phyloP scores from a whole-genome alignment of 2,329 filamentous ascomycete species.

The Exophiala viscosa region DNA sequence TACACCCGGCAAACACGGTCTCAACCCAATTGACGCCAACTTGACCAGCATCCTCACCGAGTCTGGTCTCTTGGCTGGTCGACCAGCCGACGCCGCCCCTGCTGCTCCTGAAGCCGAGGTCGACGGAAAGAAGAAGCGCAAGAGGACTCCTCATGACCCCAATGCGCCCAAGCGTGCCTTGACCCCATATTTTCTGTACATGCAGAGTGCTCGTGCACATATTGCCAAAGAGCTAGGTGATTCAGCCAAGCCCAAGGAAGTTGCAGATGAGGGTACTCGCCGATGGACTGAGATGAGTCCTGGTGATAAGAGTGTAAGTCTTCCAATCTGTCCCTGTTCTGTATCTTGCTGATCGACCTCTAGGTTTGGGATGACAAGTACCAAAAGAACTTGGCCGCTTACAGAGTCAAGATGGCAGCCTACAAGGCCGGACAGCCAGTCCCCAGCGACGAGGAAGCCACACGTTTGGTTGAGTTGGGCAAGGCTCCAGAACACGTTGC shows the following conservation, averaged over 20 bases:
- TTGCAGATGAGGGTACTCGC: slow-evolving; percentile 80
- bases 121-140: slow-evolving; percentile 77
- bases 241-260: slow-evolving; percentile 76
- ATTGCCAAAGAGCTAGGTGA: slow-evolving; percentile 74
- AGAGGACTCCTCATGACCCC: slow-evolving; percentile 81
- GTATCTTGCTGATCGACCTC: slow-evolving; percentile 4
- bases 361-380: slow-evolving; percentile 58
- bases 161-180: slow-evolving; percentile 92
- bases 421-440: slow-evolving; percentile 54
- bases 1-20: slow-evolving; percentile 53
- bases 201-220: slow-evolving; percentile 78
- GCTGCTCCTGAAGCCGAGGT: slow-evolving; percentile 41
- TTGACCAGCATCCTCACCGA: slow-evolving; percentile 44
- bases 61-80: slow-evolving; percentile 41
- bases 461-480: slow-evolving; percentile 41
- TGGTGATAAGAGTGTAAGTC: slow-evolving; percentile 64
- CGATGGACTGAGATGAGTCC: slow-evolving; percentile 78
- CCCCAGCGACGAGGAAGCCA: slow-evolving; percentile 43
- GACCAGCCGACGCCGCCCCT: slow-evolving; percentile 30
- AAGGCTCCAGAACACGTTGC: slow-evolving; percentile 26
- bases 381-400: slow-evolving; percentile 53
- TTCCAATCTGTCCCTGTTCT: background rate
- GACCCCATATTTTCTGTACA: slow-evolving; percentile 93
- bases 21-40: slow-evolving; percentile 50
- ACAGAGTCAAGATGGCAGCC: slow-evolving; percentile 52